phyloP scores from a whole-genome alignment of 1,284 basidiomycete species.

The Microbotryum intermedium region DNA sequence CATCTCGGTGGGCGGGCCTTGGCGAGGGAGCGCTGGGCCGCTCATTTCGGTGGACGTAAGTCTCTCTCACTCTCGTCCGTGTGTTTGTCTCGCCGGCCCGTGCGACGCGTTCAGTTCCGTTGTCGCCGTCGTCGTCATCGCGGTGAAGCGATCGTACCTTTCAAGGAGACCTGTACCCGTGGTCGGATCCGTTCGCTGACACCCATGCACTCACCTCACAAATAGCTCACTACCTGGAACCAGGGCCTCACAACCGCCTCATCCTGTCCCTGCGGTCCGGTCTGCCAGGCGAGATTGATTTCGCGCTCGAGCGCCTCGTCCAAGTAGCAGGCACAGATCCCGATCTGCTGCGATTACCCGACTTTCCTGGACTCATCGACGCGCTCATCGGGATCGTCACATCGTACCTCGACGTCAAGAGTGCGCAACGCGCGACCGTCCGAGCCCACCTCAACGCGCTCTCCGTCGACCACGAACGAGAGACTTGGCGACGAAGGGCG shows the following conservation, averaged over 20 bases:
- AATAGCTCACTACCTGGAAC: constrained; percentile 22
- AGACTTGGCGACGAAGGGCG: constrained; percentile 16
- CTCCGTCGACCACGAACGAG: constrained; percentile 2
- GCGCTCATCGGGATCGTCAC: constrained; percentile 71
- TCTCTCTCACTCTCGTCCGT: no score
- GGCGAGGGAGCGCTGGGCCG: no score
- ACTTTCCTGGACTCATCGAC: constrained; percentile 64
- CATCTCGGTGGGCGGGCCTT: no score
- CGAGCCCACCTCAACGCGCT: background rate
- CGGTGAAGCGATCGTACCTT: no score
- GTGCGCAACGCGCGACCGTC: constrained; percentile 46
- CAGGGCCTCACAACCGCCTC: constrained; percentile 63
- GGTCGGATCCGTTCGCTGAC: no score
- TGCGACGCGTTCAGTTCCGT: no score
- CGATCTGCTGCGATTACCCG: constrained; percentile 55
- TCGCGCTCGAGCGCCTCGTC: constrained; percentile 69
- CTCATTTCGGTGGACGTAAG: no score
- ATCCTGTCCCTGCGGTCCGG: constrained; percentile 65
- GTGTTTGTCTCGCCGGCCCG: no score
- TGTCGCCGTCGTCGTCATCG: no score
- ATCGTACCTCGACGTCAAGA: constrained; percentile 16
- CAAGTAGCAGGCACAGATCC: constrained; percentile 57
- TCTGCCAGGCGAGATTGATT: constrained; percentile 62
- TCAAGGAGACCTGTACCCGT: no score
- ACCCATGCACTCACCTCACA: background rate